Base-by-base conservation (phyloP, 2,329 filamentous ascomycete species). In the Sclerotinia trifoliorum region DNA sequence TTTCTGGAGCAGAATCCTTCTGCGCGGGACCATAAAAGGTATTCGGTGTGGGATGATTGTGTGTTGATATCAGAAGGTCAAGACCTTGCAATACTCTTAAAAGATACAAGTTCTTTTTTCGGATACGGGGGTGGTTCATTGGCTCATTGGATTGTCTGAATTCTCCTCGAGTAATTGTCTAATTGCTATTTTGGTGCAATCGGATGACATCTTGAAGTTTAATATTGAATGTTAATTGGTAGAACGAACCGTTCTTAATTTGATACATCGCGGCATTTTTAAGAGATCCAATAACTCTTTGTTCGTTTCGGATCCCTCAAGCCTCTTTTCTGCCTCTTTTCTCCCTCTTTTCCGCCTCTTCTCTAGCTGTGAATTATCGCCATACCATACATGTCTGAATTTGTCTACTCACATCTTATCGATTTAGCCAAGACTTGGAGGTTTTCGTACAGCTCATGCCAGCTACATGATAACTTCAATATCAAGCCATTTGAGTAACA, bases 361-460 rank as follows among this genome's bases (percentile, higher is more conserved):
- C 7, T 66, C 35, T 46, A 6, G 29, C 21, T 19, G 58, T 32
- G 29, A 48, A 67, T 66, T 62, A 54, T 67, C 65, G 65, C 48
- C 65, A 35, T 35, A 35, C 32, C 29, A 42, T 52, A 26, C 32
- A 52, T 44, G 6, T 24, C 26, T 61, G 44, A 32, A 19, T 13
- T 35, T 62, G 21, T 44, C 13, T 44, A 7, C 44, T 49, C 55
- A 51, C 35, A 51, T 60, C 21, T 44, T 39, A 21, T 51, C 51
- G 44, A 39, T 13, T 24, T 44, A 44, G 56, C 56, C 65, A 67
- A 62, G 65, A 62, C 65, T 35, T 32, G 7, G 7, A 52, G 19
- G 29, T 67, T 62, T 67, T 67, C 56, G 65, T 67, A 32, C 35
- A 44, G 65, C 48, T 29, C 49, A n/a, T 46, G 6, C 15, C 6